Conservation (phyloP, 148 eudicot genomes). For the Talinum fruticosum region DNA sequence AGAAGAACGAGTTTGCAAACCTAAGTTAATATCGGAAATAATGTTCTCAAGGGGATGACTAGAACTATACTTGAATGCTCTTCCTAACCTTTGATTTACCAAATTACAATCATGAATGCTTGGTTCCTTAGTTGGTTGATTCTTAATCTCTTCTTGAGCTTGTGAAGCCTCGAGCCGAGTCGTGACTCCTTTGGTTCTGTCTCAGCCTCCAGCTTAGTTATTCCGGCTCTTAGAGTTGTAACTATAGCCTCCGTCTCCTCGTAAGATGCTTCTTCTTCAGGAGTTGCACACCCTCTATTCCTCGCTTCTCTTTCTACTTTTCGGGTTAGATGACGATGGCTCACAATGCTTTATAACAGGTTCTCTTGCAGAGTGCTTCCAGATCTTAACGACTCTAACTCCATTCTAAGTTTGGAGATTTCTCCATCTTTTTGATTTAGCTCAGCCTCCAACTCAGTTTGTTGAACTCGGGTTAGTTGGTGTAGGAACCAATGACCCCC, state of each 20-base stretch:
- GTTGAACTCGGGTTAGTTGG: no score
- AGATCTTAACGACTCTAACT: conserved; percentile 36
- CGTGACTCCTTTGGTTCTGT: conserved; percentile 12
- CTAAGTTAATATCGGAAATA: no score
- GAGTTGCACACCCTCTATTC: not conserved
- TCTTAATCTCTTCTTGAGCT: no score
- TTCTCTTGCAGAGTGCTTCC: conserved; percentile 27
- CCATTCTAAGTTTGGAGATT: conserved; percentile 40
- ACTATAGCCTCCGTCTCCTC: conserved; percentile 1
- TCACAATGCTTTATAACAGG: conserved; percentile 42
- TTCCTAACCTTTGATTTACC: no score
- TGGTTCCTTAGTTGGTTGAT: no score
- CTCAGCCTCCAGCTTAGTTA: conserved; percentile 23
- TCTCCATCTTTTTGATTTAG: conserved; percentile 37
- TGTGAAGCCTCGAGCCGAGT: no score
- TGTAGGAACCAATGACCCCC: no score
- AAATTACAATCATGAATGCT: no score
- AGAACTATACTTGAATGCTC: no score
- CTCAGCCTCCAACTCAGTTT: conserved; percentile 39
- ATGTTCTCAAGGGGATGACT: no score
- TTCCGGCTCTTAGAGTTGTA: conserved; percentile 16
- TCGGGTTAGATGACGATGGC: conserved; percentile 17
- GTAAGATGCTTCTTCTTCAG: conserved; percentile 12
- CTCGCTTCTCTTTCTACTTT: conserved; percentile 1
- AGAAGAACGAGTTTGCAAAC: no score